Conservation (phyloP, 2,329 filamentous ascomycete species). For the Colletotrichum caudatum region DNA sequence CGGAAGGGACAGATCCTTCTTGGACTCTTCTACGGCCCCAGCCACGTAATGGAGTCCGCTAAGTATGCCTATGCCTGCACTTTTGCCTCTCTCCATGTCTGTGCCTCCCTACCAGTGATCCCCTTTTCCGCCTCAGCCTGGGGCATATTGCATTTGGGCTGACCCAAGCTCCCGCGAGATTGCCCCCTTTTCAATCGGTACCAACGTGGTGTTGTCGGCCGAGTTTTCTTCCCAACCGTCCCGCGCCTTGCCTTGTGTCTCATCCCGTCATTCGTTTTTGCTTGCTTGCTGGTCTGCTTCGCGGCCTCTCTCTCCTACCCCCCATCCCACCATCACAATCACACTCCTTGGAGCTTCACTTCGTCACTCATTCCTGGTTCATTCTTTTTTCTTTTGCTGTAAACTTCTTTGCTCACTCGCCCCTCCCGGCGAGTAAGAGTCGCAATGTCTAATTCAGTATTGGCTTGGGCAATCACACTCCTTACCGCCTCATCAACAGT, state of each 20-base stretch:
- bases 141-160: slow-evolving; percentile 40
- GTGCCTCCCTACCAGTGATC: slow-evolving; percentile 27
- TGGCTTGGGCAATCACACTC: slow-evolving; percentile 41
- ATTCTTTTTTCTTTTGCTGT: slow-evolving; percentile 27
- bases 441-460: slow-evolving; percentile 42
- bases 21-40: slow-evolving; percentile 38
- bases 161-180: slow-evolving; percentile 39
- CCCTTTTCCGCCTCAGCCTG: slow-evolving; percentile 41
- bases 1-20: slow-evolving; percentile 39
- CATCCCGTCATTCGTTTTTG: slow-evolving; percentile 41
- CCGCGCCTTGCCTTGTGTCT: slow-evolving; percentile 35
- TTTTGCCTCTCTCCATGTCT: background rate
- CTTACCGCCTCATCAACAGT: slow-evolving; percentile 42
- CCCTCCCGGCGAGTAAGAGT: slow-evolving; percentile 39
- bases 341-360: slow-evolving; percentile 39
- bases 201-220: slow-evolving; percentile 38
- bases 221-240: slow-evolving; percentile 42
- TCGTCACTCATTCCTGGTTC: slow-evolving; percentile 40
- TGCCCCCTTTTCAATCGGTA: slow-evolving; percentile 37
- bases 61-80: slow-evolving; percentile 10
- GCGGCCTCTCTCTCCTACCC: slow-evolving; percentile 35
- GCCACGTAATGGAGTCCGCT: slow-evolving; percentile 23
- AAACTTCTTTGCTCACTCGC: slow-evolving; percentile 35
- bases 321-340: slow-evolving; percentile 30
- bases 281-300: slow-evolving; percentile 41